Conservation (phyloP, 1,139 yeast genomes). For the Pneumocystis sp. region DNA sequence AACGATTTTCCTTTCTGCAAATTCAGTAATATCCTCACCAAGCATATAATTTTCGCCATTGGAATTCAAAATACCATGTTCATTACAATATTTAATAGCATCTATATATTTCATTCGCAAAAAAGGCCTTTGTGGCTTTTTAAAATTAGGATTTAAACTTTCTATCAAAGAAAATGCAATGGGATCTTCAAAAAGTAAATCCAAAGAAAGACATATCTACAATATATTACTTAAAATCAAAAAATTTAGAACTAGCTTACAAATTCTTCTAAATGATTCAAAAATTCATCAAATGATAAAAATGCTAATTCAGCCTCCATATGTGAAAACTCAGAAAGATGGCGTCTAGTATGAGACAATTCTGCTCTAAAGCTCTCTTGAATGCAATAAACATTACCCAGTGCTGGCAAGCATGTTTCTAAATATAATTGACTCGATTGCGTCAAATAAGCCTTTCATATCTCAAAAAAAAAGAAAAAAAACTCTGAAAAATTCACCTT, state of each 20-base stretch:
- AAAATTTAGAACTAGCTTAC: not conserved
- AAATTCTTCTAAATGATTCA: conserved; percentile 69
- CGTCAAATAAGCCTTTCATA: conserved; percentile 68
- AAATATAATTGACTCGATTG: conserved; percentile 94
- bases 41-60: conserved; percentile 70
- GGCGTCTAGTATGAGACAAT: conserved; percentile 97
- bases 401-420: conserved; percentile 89
- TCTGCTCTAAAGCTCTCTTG: conserved; percentile 99
- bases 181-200: conserved; percentile 75
- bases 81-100: conserved; percentile 93
- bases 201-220: conserved; percentile 44
- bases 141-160: conserved; percentile 84
- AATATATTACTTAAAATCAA: not conserved
- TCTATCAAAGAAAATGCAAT: conserved; percentile 76
- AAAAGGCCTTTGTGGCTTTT: conserved; percentile 73
- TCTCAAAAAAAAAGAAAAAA: not conserved
- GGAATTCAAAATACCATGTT: conserved; percentile 74
- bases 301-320: conserved; percentile 89
- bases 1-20: conserved; percentile 97
- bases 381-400: conserved; percentile 93
- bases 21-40: conserved; percentile 98
- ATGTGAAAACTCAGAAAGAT: conserved; percentile 91
- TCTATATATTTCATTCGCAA: conserved; percentile 79
- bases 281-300: conserved; percentile 69
- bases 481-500: not conserved